These are phyloP conservation scores for Anthoceros angustus DNA, from an alignment of 225 moss, liverwort and hornwort genomes.

Conservation along the genomic window DNA sequence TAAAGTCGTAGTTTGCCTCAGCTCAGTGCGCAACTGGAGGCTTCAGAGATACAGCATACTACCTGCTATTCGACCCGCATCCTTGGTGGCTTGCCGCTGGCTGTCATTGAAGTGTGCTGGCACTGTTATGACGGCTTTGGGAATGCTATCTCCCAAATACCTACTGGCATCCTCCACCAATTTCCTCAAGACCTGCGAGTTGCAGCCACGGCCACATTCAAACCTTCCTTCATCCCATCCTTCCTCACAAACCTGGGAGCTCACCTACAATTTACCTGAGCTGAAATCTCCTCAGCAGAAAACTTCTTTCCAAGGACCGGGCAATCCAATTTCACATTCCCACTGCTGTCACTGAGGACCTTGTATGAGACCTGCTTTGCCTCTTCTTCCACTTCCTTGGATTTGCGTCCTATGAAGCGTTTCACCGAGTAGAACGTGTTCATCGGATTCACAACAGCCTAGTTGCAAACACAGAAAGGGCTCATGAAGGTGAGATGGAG, in stretches of 20 bases:
- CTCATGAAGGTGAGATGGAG: not conserved
- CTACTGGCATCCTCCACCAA: slow-evolving; percentile 29
- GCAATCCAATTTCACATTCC: slow-evolving; percentile 46
- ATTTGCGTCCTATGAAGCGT: slow-evolving; percentile 47
- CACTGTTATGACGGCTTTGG: slow-evolving; percentile 48
- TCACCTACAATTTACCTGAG: not conserved
- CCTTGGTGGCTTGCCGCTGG: not conserved
- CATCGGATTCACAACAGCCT: slow-evolving; percentile 1
- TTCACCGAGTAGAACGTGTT: slow-evolving; percentile 20
- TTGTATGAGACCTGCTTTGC: slow-evolving; percentile 41
- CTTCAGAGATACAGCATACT: not conserved
- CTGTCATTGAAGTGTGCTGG: slow-evolving; percentile 46
- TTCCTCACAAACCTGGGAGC: too few species aligned
- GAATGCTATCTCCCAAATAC: slow-evolving; percentile 36
- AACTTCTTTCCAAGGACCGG: slow-evolving; percentile 41
- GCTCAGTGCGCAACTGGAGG: not conserved
- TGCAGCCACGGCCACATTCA: not conserved
- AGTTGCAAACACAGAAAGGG: not conserved
- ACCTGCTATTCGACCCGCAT: not conserved
- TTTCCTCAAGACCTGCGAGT: not conserved
- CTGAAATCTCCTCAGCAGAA: slow-evolving; percentile 26
- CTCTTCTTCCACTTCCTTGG: slow-evolving; percentile 42
- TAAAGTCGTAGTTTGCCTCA: not conserved
- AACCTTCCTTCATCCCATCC: not conserved
- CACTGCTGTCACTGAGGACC: slow-evolving; percentile 31